Evolutionary conservation across 2,329 filamentous ascomycete genomes (phyloP).

Genomic region (Fusarium nurragi): DNA sequence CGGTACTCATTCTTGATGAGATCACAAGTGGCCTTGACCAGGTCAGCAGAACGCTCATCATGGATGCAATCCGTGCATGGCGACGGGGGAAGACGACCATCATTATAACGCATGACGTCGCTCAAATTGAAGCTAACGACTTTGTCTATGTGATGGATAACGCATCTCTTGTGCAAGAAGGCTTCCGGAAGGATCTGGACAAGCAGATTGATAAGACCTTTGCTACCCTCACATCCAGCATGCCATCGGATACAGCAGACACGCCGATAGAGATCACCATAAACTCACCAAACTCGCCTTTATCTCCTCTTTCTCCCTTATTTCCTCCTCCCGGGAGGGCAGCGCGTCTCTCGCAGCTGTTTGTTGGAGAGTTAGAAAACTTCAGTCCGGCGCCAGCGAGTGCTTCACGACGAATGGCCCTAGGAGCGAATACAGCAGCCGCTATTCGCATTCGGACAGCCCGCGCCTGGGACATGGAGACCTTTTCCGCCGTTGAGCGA

Average conservation of each 20-base stretch:
- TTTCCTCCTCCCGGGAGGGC: slow-evolving; percentile 6
- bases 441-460: slow-evolving; percentile 34
- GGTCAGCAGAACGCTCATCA: slow-evolving; percentile 71
- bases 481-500: neutral
- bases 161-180: slow-evolving; percentile 74
- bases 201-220: slow-evolving; percentile 57
- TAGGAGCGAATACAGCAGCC: slow-evolving; percentile 35
- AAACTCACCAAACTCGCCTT: slow-evolving; percentile 16
- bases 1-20: slow-evolving; percentile 88
- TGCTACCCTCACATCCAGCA: slow-evolving; percentile 50
- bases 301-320: slow-evolving; percentile 16
- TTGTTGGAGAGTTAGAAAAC: slow-evolving; percentile 35
- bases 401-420: slow-evolving; percentile 29
- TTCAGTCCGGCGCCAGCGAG: slow-evolving; percentile 13
- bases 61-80: slow-evolving; percentile 82
- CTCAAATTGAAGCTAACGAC: slow-evolving; percentile 76
- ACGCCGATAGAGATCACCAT: slow-evolving; percentile 25
- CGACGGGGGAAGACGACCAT: slow-evolving; percentile 85
- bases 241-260: neutral
- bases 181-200: slow-evolving; percentile 67
- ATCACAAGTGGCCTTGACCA: slow-evolving; percentile 86
- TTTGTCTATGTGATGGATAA: slow-evolving; percentile 83
- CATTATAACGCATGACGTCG: slow-evolving; percentile 90
- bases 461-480: slow-evolving; percentile 35
- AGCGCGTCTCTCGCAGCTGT: slow-evolving; percentile 31